Evolutionary conservation across 2,329 filamentous ascomycete genomes (phyloP), one percentile per base, ranked within the genome.

Genomic region (Exserohilum turcica): DNA sequence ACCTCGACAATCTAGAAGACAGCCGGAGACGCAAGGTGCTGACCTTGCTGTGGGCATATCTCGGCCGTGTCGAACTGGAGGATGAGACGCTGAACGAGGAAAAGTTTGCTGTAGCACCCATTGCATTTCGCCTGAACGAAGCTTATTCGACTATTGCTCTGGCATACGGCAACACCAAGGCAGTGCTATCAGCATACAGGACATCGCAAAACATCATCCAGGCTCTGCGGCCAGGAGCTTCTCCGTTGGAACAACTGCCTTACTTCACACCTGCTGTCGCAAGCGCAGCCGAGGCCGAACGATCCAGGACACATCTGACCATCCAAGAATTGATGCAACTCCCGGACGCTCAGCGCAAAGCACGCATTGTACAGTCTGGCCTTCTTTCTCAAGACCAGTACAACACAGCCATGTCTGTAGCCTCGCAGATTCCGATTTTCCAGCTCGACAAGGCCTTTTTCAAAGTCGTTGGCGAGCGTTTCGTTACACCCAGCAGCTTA

Each of bases 381-480:
- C 86, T 93, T 35, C 79, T 99, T 32, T 87, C 83, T 4, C 87
- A 91, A 62, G 76, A 84, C 55, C 86, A 97, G 74, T 96, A 96
- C 76, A 80, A 85, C 59, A 83, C 87, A 36, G 89, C 89, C 32
- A 81, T 96, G 55, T 77, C 78, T 40, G 88, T 97, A 27, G 92
- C 92, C 24, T 86, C 86, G 65, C 91, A 97, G 76, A 82, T 99
- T 24, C 94, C 94, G 1, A 84, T 86, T 59, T 82, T 99, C 49
- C 84, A 89, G 52, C 86, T 99, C 9, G 91, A 91, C 69, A 95
- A 92, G 78, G 91, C 92, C 6, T 99, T 96, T 78, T 99, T 99
- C 86, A 99, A 99, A 81, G 95, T 99, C 39, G 88, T 91, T 46
- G 94, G 94, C 71, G 95, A 99, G 78, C 90, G 89, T 62, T 89